Percentiles rank a stretch among this genome's conserved stretches.
Conservation (phyloP, 306 rosid species). For the Glycyrrhiza uralensis region DNA sequence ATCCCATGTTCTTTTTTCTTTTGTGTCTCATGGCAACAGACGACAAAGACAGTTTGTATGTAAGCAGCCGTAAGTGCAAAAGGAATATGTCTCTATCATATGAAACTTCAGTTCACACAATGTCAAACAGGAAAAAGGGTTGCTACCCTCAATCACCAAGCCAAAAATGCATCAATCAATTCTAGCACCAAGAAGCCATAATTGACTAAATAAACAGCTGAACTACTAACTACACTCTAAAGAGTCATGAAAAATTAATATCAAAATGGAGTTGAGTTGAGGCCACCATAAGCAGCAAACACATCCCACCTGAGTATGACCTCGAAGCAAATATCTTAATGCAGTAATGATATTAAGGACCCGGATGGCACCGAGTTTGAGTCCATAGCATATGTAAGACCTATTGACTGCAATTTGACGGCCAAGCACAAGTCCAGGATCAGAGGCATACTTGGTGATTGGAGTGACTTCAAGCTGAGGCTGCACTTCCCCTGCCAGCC, state of each 20-base stretch:
- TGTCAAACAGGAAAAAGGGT: constrained; percentile 13
- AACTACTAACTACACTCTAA: constrained; percentile 22
- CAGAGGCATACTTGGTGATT: constrained; percentile 69
- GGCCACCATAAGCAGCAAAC: constrained; percentile 20
- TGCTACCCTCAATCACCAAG: neutral
- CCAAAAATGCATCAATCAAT: constrained; percentile 18
- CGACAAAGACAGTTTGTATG: neutral
- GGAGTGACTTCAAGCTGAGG: constrained; percentile 82
- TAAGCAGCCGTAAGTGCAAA: neutral
- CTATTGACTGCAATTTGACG: constrained; percentile 71
- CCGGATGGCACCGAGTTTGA: constrained; percentile 62
- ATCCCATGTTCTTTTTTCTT: neutral
- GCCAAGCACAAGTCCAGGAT: constrained; percentile 64
- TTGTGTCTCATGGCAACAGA: neutral
- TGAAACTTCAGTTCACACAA: constrained; percentile 14
- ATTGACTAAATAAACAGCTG: neutral
- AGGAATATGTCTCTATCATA: neutral
- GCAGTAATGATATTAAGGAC: constrained; percentile 72
- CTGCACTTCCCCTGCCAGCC: constrained; percentile 57
- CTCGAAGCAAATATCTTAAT: constrained; percentile 64
- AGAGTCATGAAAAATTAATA: neutral
- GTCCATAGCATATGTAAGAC: constrained; percentile 74
- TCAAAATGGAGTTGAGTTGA: neutral
- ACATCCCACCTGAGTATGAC: constrained; percentile 64
- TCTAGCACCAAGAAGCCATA: constrained; percentile 10